A percentile compares a stretch with the other conserved stretches of the same genome.
Conservation (phyloP, 2,329 filamentous ascomycete species). For the Colletotrichum sp. region DNA sequence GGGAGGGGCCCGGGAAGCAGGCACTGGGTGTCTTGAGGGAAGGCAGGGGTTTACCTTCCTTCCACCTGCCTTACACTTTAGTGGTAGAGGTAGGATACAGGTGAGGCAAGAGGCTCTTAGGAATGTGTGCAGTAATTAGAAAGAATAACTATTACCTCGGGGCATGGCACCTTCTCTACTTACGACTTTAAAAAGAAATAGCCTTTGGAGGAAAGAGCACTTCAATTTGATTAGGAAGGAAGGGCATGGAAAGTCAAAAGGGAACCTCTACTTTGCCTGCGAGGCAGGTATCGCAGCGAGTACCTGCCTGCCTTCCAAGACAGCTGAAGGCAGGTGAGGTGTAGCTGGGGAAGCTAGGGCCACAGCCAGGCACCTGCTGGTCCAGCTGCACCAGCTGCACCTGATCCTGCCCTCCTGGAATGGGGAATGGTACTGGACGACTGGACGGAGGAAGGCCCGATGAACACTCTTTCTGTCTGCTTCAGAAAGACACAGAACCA, state of each 20-base stretch:
- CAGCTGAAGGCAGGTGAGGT: neutral
- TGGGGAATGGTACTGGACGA: neutral
- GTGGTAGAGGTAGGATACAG: neutral
- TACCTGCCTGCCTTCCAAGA: neutral
- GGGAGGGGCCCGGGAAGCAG: constrained; percentile 1
- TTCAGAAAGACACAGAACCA: neutral
- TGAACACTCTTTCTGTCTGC: neutral
- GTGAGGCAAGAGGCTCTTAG: neutral
- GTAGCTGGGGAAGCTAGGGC: constrained; percentile 7
- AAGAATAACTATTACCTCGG: neutral
- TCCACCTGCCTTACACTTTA: neutral
- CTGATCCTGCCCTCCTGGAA: neutral
- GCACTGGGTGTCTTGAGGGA: neutral
- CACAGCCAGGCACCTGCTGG: constrained; percentile 1
- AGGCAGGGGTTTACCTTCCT: neutral
- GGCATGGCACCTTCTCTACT: neutral
- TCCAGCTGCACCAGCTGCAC: neutral
- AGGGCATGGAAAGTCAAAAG: neutral
- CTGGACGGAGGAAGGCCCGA: neutral
- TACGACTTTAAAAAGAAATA: neutral
- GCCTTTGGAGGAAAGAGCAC: neutral
- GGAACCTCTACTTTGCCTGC: neutral
- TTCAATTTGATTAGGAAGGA: neutral
- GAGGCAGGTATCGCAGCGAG: neutral
- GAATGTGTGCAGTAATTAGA: neutral